Evolutionary conservation across 495 filamentous ascomycete genomes (phyloP), one percentile per base, ranked within the genome.

Genomic region (Beverwykella pulmonaria): DNA sequence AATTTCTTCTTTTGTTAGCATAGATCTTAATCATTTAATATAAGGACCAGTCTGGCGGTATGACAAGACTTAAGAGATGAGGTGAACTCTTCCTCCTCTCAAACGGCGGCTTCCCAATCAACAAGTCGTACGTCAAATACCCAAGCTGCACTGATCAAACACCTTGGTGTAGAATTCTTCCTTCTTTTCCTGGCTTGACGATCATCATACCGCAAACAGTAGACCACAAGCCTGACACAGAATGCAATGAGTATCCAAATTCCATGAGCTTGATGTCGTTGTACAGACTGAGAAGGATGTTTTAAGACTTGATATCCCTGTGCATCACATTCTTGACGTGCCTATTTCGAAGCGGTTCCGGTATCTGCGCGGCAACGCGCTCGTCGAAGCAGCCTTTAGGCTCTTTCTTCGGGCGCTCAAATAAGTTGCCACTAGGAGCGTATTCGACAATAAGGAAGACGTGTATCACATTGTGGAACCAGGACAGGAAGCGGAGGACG

Each of bases 231-330:
- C 61, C 61, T 22, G 60, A 60, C 14, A 26, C 46, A 5, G 67
- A 63, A 41, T 69, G 67, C 23, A 69, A 27, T 30, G 61, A 65
- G 32, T 59, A 85, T 26, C 94, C 94, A 77, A 98, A 98, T 75
- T 98, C 94, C 1, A 91, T 94, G 57, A 98, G 80, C 78, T 98
- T 98, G 65, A 97, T 88, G 26, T 69, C 60, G 44, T 50, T 32
- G 46, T 84, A 86, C 36, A 98, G 78, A 8, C 92, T 82, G 22
- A 98, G 77, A 7, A 98, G 82, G 54, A 98, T 98, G 63, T 98
- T 98, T 75, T 98, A 94, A 1, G 94, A 94, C 76, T 98, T 98
- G 74, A 98, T 96, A 69, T 98, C 94, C 49, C 94, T 91, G 77
- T 98, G 94, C 9, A 97, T 93, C 71, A 98, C 94, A 68, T 92